Conservation (phyloP, 176 grass and related monocot genomes). For the Bothriochloa decipiens region DNA sequence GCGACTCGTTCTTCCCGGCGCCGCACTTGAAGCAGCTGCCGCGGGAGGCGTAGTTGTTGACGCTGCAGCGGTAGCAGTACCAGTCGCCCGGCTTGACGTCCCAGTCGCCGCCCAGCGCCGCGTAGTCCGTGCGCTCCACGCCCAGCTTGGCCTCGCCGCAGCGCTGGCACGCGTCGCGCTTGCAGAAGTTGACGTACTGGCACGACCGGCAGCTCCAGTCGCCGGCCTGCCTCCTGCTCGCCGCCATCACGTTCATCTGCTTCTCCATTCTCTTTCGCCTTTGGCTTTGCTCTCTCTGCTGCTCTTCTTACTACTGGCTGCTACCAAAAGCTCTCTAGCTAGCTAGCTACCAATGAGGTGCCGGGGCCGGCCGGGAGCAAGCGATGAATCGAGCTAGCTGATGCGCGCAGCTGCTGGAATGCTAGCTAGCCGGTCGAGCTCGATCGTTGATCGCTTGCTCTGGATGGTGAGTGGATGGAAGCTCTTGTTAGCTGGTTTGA, state of each 20-base stretch:
- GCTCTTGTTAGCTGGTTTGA: slow-evolving; percentile 38
- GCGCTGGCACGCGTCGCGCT: slow-evolving; percentile 81
- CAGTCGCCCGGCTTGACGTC: slow-evolving; percentile 94
- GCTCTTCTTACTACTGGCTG: neutral
- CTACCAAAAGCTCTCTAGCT: neutral
- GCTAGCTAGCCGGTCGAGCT: neutral
- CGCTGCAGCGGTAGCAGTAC: slow-evolving; percentile 75
- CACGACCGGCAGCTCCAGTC: slow-evolving; percentile 95
- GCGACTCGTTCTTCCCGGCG: slow-evolving; percentile 68
- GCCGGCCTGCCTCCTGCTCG: slow-evolving; percentile 82
- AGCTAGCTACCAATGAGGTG: neutral
- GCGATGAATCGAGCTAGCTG: slow-evolving; percentile 22
- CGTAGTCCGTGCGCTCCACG: slow-evolving; percentile 50
- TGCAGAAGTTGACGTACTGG: slow-evolving; percentile 88
- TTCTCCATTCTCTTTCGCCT: slow-evolving; percentile 22
- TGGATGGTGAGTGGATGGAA: slow-evolving; percentile 9
- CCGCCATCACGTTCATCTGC: slow-evolving; percentile 33
- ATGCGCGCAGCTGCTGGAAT: neutral
- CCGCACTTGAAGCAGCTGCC: slow-evolving; percentile 83
- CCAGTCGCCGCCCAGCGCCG: slow-evolving; percentile 49
- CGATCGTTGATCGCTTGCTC: neutral
- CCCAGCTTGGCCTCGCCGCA: slow-evolving; percentile 79
- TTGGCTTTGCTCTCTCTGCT: neutral
- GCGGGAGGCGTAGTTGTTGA: slow-evolving; percentile 82
- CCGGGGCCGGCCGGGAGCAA: neutral